Percentiles rank a stretch among this genome's conserved stretches.
These are phyloP conservation scores for Chenopodium formosanum DNA, from an alignment of 148 eudicot species.

Conservation along the genomic window DNA sequence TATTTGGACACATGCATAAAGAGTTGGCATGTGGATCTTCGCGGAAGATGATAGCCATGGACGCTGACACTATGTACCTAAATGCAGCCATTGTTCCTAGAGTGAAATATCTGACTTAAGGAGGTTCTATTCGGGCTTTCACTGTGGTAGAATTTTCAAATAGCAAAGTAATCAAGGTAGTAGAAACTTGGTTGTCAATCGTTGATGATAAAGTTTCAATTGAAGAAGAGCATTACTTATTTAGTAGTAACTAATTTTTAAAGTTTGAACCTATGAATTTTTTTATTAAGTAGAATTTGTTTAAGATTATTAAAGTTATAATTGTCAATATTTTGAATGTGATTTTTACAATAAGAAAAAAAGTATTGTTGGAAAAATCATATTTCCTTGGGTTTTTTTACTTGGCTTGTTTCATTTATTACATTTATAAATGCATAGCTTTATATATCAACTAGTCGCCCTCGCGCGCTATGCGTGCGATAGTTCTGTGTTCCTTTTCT, in stretches of 20 bases:
- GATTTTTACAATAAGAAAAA: too few relatives aligned
- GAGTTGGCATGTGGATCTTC: conserved; percentile 52
- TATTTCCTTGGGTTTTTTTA: too few relatives aligned
- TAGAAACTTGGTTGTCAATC: conserved; percentile 86
- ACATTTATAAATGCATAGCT: too few relatives aligned
- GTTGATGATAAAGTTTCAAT: conserved; percentile 31
- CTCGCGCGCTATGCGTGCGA: too few relatives aligned
- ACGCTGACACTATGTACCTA: conserved; percentile 62
- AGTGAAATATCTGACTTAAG: conserved; percentile 37
- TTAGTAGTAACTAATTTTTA: conserved; percentile 1
- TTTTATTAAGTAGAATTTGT: too few relatives aligned
- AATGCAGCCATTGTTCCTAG: conserved; percentile 86
- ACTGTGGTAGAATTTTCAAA: conserved; percentile 58
- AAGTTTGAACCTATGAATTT: too few relatives aligned
- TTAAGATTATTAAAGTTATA: too few relatives aligned
- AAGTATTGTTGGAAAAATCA: too few relatives aligned
- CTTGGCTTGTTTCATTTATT: too few relatives aligned
- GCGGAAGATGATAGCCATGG: conserved; percentile 70
- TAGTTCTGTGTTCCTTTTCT: too few relatives aligned
- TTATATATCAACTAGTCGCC: too few relatives aligned
- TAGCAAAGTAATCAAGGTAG: conserved; percentile 52
- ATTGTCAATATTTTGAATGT: too few relatives aligned
- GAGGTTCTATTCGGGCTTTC: conserved; percentile 47
- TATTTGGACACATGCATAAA: conserved; percentile 97
- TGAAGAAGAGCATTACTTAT: conserved; percentile 50